phyloP scores from a whole-genome alignment of 805 yeast species.

The Zygosaccharomyces gambellarensis region DNA sequence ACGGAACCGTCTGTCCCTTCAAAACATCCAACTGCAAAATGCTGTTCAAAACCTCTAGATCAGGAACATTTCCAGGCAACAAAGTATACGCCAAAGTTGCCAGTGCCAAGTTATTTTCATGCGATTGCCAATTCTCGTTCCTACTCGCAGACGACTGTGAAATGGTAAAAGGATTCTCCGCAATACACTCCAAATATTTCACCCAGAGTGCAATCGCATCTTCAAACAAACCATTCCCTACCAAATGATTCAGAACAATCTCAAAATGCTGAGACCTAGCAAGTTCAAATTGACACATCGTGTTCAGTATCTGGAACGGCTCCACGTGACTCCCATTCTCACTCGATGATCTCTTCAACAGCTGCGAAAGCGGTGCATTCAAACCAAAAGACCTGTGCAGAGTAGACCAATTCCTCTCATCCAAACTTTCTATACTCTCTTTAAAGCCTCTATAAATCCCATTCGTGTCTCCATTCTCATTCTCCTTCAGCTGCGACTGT shows the following conservation, averaged over 20 bases:
- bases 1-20: constrained; percentile 12
- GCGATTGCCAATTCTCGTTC: constrained; percentile 14
- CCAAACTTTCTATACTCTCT: constrained; percentile 11
- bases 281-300: constrained; percentile 23
- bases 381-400: constrained; percentile 21
- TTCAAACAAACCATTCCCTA: constrained; percentile 18
- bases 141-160: constrained; percentile 9
- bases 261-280: constrained; percentile 30
- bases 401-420: constrained; percentile 12
- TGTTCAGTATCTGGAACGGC: constrained; percentile 28
- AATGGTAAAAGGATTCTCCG: constrained; percentile 15
- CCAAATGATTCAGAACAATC: constrained; percentile 21
- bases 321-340: constrained; percentile 15
- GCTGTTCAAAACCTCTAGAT: constrained; percentile 20
- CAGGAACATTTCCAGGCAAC: constrained; percentile 22
- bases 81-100: constrained; percentile 27
- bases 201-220: constrained; percentile 34
- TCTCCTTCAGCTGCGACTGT: constrained; percentile 7
- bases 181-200: constrained; percentile 22
- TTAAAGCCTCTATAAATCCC: constrained; percentile 13
- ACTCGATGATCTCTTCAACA: constrained; percentile 15
- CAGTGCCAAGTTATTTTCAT: constrained; percentile 19
- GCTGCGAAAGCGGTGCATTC: constrained; percentile 15
- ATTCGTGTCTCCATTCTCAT: constrained; percentile 7
- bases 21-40: constrained; percentile 20